A percentile compares a stretch with the other conserved stretches of the same genome.
These are phyloP conservation scores for Populus hybrid DNA, from an alignment of 441 rosid species.

Conservation along the genomic window DNA sequence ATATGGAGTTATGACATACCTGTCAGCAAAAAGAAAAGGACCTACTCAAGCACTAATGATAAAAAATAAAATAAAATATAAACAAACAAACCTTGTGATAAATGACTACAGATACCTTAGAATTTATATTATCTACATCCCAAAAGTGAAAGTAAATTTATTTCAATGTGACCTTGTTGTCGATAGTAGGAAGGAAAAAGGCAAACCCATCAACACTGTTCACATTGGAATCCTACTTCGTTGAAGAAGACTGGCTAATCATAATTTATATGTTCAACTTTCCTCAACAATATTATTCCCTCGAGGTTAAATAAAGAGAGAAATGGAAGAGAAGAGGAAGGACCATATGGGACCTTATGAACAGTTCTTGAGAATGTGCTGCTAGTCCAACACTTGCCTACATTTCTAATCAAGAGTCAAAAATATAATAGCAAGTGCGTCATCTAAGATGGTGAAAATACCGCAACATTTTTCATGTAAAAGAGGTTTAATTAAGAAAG, in stretches of 20 bases:
- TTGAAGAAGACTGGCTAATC: not conserved
- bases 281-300: not conserved
- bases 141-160: not conserved
- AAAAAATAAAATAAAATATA: not conserved
- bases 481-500: not conserved
- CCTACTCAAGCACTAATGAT: not conserved
- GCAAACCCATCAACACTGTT: no score
- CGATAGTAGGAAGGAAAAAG: not conserved
- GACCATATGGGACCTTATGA: not conserved
- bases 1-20: constrained; percentile 98
- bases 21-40: constrained; percentile 22
- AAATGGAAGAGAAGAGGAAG: not conserved
- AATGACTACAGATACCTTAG: not conserved
- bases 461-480: not conserved
- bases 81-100: not conserved
- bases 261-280: not conserved
- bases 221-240: no score
- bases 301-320: not conserved
- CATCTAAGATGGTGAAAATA: not conserved
- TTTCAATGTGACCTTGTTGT: not conserved
- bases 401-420: not conserved
- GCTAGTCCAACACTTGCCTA: not conserved
- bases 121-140: not conserved
- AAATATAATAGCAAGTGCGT: not conserved
- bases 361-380: not conserved